phyloP scores from a whole-genome alignment of 805 yeast genomes.

The Metschnikowia cerradonensis region DNA sequence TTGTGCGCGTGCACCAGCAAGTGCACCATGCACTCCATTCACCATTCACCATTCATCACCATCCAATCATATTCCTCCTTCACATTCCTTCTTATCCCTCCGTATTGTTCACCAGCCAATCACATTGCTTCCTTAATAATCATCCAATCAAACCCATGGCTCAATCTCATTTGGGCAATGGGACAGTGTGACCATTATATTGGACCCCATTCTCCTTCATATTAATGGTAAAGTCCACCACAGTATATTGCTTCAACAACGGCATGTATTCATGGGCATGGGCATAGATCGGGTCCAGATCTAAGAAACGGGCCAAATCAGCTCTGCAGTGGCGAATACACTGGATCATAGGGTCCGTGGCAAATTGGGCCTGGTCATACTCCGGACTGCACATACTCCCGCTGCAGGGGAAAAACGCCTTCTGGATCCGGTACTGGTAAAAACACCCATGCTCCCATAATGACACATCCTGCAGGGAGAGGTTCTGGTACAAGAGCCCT shows the following conservation, averaged over 20 bases:
- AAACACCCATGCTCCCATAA: constrained; percentile 11
- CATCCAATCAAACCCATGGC: no score
- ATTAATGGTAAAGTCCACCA: constrained; percentile 6
- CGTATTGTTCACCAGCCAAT: no score
- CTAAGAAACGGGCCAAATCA: not conserved
- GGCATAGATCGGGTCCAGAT: constrained; percentile 2
- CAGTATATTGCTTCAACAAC: constrained; percentile 2
- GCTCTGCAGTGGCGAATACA: constrained; percentile 2
- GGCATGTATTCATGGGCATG: constrained; percentile 5
- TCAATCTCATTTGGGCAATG: not conserved
- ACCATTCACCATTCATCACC: no score
- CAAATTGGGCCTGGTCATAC: constrained; percentile 2
- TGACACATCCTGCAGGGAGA: constrained; percentile 1
- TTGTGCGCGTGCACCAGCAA: no score
- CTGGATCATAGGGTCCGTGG: constrained; percentile 7
- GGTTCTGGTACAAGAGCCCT: constrained; percentile 2
- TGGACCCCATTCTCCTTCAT: constrained; percentile 7
- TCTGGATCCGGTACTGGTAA: constrained; percentile 6
- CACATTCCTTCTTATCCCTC: no score
- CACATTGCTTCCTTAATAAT: no score
- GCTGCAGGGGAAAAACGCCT: constrained; percentile 6
- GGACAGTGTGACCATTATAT: constrained; percentile 4
- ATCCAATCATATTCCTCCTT: no score
- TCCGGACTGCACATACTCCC: constrained; percentile 3
- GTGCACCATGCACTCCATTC: no score